Conservation (phyloP, 768 basidiomycete species). For the Chlorophyllum brunneum region DNA sequence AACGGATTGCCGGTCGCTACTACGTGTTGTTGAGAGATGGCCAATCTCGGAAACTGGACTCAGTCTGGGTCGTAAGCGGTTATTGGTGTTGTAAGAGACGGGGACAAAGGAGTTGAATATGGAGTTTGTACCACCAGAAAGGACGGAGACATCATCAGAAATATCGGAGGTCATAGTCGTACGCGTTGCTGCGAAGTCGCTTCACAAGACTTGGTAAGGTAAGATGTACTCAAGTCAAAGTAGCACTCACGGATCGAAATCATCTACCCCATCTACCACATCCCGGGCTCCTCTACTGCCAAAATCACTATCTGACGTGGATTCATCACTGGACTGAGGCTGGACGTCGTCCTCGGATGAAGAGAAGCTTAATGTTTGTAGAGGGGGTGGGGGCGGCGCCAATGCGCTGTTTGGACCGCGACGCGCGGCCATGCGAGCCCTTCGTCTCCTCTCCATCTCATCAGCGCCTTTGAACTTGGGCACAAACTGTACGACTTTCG, state of each 20-base stretch:
- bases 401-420: constrained; percentile 35
- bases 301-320: constrained; percentile 43
- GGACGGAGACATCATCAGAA: constrained; percentile 58
- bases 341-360: constrained; percentile 56
- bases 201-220: constrained; percentile 21
- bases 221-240: not conserved
- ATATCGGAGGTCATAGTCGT: constrained; percentile 51
- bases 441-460: constrained; percentile 80
- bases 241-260: constrained; percentile 71
- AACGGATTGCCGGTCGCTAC: constrained; percentile 2
- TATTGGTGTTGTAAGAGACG: constrained; percentile 39
- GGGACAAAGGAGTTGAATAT: constrained; percentile 52
- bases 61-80: constrained; percentile 43
- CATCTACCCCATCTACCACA: constrained; percentile 62
- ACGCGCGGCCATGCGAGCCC: constrained; percentile 62
- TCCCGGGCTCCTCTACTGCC: constrained; percentile 42
- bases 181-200: constrained; percentile 66
- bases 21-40: constrained; percentile 3
- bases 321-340: constrained; percentile 42
- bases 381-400: constrained; percentile 27
- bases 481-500: constrained; percentile 57
- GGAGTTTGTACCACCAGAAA: constrained; percentile 51
- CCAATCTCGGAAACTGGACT: constrained; percentile 58
- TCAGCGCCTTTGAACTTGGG: constrained; percentile 80
- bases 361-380: constrained; percentile 32